Evolutionary conservation across 495 filamentous ascomycete genomes (phyloP).

Genomic region (Hypoxylon cercidicola): DNA sequence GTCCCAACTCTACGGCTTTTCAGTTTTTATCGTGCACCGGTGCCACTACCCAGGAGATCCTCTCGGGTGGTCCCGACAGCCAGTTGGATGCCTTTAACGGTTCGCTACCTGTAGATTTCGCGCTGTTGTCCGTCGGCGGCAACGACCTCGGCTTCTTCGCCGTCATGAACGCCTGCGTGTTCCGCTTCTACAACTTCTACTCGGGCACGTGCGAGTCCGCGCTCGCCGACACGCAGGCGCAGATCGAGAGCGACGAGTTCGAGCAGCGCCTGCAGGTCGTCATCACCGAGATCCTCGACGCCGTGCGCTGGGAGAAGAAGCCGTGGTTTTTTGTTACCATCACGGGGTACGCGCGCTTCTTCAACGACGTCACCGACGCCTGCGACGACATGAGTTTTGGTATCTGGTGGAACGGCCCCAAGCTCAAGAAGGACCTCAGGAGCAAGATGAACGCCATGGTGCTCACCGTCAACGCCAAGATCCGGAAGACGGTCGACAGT

Average conservation of each 20-base stretch:
- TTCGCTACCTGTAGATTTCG: slow-evolving; percentile 45
- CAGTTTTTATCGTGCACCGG: slow-evolving; percentile 57
- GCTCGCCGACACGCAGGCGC: slow-evolving; percentile 40
- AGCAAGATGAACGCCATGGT: slow-evolving; percentile 53
- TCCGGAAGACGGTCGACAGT: slow-evolving; percentile 39
- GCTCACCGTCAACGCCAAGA: slow-evolving; percentile 49
- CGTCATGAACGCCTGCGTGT: slow-evolving; percentile 60
- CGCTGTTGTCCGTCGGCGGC: slow-evolving; percentile 57
- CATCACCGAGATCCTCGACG: slow-evolving; percentile 54
- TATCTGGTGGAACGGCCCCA: slow-evolving; percentile 51
- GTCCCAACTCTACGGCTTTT: slow-evolving; percentile 40
- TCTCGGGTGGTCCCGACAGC: slow-evolving; percentile 41
- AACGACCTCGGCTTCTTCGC: slow-evolving; percentile 63
- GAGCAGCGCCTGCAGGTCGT: slow-evolving; percentile 47
- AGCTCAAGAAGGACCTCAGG: slow-evolving; percentile 48
- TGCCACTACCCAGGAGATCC: slow-evolving; percentile 47
- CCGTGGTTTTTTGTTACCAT: slow-evolving; percentile 53
- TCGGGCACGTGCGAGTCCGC: slow-evolving; percentile 54
- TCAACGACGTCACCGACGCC: slow-evolving; percentile 55
- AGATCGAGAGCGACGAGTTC: slow-evolving; percentile 46
- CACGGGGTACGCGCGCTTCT: slow-evolving; percentile 61
- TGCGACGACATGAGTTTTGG: slow-evolving; percentile 56
- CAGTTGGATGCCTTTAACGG: slow-evolving; percentile 53
- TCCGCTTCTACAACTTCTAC: slow-evolving; percentile 58
- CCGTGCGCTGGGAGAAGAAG: slow-evolving; percentile 50